These are phyloP conservation scores for Aspergillus neoniger DNA, from an alignment of 2,329 filamentous ascomycete genomes.

Conservation along the genomic window DNA sequence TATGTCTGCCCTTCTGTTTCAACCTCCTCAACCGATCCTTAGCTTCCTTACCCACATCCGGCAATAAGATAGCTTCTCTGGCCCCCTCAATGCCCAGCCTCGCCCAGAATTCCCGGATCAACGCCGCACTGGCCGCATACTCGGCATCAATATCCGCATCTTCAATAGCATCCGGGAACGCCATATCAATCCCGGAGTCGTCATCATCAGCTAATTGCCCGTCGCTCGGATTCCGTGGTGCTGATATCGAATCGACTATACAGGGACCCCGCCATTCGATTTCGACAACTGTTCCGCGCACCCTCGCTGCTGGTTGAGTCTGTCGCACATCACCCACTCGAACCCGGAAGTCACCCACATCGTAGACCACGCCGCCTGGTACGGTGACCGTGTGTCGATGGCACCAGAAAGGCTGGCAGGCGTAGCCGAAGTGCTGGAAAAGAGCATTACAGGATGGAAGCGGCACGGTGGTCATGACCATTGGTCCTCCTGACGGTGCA, in stretches of 20 bases:
- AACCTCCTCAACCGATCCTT: slow-evolving; percentile 31
- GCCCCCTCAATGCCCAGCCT: slow-evolving; percentile 40
- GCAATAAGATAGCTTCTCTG: slow-evolving; percentile 44
- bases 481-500: slow-evolving; percentile 17
- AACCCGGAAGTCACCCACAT: slow-evolving; percentile 46
- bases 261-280: slow-evolving; percentile 46
- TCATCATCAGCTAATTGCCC: slow-evolving; percentile 16
- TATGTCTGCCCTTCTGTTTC: slow-evolving; percentile 20
- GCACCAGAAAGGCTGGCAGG: slow-evolving; percentile 47
- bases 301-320: slow-evolving; percentile 37
- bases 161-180: slow-evolving; percentile 30
- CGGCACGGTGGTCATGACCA: slow-evolving; percentile 45
- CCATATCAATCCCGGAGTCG: slow-evolving; percentile 30
- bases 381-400: slow-evolving; percentile 43
- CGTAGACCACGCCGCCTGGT: slow-evolving; percentile 41
- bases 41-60: slow-evolving; percentile 42
- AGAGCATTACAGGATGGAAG: slow-evolving; percentile 36
- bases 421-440: slow-evolving; percentile 44
- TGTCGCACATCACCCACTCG: slow-evolving; percentile 47
- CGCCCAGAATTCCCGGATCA: slow-evolving; percentile 48
- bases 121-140: slow-evolving; percentile 33
- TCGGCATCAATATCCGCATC: slow-evolving; percentile 44
- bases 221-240: slow-evolving; percentile 4
- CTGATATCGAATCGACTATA: slow-evolving; percentile 28
- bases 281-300: slow-evolving; percentile 48